phyloP scores from a whole-genome alignment of 2,329 filamentous ascomycete genomes.

The Monosporascus ibericus region DNA sequence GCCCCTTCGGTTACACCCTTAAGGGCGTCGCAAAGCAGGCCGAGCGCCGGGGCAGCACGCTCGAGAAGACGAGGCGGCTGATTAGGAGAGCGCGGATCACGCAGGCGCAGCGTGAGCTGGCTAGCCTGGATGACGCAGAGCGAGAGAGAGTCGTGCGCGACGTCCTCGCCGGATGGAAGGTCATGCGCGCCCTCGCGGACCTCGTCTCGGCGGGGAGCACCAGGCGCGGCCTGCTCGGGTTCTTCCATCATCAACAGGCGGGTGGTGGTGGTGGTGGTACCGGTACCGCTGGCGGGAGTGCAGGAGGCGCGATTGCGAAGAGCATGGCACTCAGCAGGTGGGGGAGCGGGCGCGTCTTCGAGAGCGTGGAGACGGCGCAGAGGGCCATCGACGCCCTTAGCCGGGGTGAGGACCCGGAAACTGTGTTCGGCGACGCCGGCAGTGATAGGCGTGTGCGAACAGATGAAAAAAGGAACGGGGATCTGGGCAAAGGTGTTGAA shows the following conservation, averaged over 20 bases:
- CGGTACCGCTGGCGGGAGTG: background rate
- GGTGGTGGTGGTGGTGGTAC: background rate
- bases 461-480: no score
- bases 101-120: constrained; percentile 47
- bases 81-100: constrained; percentile 53
- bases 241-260: background rate
- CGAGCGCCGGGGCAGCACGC: constrained; percentile 46
- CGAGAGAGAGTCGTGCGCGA: constrained; percentile 22
- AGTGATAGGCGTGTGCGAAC: no score
- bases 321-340: background rate
- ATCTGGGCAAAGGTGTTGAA: no score
- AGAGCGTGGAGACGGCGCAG: background rate
- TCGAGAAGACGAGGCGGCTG: constrained; percentile 46
- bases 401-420: background rate
- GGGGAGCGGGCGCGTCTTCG: background rate
- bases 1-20: constrained; percentile 55
- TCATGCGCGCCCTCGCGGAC: constrained; percentile 34
- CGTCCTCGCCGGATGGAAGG: constrained; percentile 34
- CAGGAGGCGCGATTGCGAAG: constrained; percentile 2
- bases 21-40: constrained; percentile 59
- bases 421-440: no score
- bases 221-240: constrained; percentile 7
- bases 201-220: constrained; percentile 30
- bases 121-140: constrained; percentile 27
- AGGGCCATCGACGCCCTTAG: background rate